Conservation (phyloP, 495 filamentous ascomycete genomes). For the Aspergillus bridgeri region DNA sequence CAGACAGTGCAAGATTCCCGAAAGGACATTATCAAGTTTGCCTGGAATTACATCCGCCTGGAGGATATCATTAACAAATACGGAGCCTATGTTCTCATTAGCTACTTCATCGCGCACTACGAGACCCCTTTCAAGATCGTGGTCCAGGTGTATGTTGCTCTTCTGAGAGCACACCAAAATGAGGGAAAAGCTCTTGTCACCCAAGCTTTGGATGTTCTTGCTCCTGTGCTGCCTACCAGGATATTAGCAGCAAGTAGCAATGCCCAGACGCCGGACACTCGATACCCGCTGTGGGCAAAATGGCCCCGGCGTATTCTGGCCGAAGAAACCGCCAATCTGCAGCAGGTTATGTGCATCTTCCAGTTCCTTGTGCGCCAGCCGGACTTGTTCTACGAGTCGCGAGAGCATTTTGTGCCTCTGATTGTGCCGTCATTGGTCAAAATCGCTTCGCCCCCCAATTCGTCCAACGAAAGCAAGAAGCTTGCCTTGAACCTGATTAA, state of each 20-base stretch:
- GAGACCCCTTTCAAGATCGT: constrained; percentile 97
- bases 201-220: constrained; percentile 90
- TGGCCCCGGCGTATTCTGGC: constrained; percentile 87
- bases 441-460: constrained; percentile 77
- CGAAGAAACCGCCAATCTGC: constrained; percentile 94
- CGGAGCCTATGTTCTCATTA: constrained; percentile 93
- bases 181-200: constrained; percentile 91
- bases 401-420: constrained; percentile 82
- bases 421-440: constrained; percentile 88
- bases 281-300: constrained; percentile 81
- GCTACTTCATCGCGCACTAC: constrained; percentile 95
- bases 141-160: constrained; percentile 84
- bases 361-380: constrained; percentile 92
- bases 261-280: constrained; percentile 43
- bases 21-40: constrained; percentile 98
- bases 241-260: constrained; percentile 32
- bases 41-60: constrained; percentile 95
- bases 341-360: constrained; percentile 96
- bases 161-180: constrained; percentile 89
- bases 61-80: constrained; percentile 99
- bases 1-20: constrained; percentile 80
- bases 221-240: constrained; percentile 82
- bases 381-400: constrained; percentile 89
- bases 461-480: constrained; percentile 90
- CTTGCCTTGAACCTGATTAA: constrained; percentile 85